Conservation (phyloP, 345 rosid genomes). For the Gossypium bickii region DNA sequence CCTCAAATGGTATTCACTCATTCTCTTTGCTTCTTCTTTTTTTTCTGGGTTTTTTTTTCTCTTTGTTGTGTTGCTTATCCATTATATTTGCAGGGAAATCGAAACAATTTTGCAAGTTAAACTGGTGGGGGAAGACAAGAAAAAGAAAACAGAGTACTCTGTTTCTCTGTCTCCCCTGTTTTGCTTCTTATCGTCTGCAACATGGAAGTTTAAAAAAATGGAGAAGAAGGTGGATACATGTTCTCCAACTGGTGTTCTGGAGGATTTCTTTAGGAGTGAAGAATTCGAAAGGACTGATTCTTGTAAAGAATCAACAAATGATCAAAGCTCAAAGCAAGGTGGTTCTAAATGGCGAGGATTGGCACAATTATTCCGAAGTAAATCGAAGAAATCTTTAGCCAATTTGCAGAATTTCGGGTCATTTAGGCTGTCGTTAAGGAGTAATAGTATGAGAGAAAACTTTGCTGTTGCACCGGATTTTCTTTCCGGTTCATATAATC, state of each 20-base stretch:
- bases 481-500: slow-evolving; percentile 18
- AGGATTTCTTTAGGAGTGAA: slow-evolving; percentile 75
- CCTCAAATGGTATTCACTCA: slow-evolving; percentile 15
- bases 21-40: neutral
- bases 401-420: slow-evolving; percentile 34
- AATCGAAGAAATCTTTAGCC: slow-evolving; percentile 46
- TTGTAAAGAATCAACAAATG: slow-evolving; percentile 27
- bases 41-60: neutral
- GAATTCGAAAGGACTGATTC: slow-evolving; percentile 41
- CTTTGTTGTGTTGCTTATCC: neutral
- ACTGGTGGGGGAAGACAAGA: neutral
- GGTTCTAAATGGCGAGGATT: slow-evolving; percentile 42
- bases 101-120: neutral
- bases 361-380: slow-evolving; percentile 36
- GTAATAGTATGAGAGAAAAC: slow-evolving; percentile 57
- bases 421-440: slow-evolving; percentile 35
- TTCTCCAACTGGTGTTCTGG: slow-evolving; percentile 73
- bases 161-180: neutral
- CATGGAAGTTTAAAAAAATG: slow-evolving; percentile 20
- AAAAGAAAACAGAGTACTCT: slow-evolving; percentile 5
- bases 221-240: slow-evolving; percentile 47
- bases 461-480: slow-evolving; percentile 32
- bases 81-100: neutral
- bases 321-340: slow-evolving; percentile 28
- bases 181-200: neutral